A percentile compares a stretch with the other conserved stretches of the same genome.
Evolutionary conservation across 2,329 filamentous ascomycete species (phyloP).

Genomic region (Penicillium capsulatum): DNA sequence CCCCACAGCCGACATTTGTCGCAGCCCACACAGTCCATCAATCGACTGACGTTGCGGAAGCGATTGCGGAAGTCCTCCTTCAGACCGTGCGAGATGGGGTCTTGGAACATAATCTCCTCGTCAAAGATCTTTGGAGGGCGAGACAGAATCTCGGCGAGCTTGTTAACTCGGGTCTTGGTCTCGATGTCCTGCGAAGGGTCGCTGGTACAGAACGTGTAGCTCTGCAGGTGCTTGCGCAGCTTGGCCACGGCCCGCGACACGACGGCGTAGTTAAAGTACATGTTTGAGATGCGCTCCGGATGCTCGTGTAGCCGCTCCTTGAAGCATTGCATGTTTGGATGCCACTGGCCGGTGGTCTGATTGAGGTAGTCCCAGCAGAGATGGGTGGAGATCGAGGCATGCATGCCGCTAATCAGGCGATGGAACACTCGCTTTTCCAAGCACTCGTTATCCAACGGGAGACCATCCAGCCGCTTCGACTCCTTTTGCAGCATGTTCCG

Average conservation of each 20-base stretch:
- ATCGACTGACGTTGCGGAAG: conserved; percentile 90
- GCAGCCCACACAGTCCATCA: conserved; percentile 98
- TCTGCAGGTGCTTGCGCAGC: conserved; percentile 72
- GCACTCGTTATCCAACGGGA: conserved; percentile 85
- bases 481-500: conserved; percentile 55
- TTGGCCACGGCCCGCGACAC: conserved; percentile 88
- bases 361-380: conserved; percentile 95
- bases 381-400: conserved; percentile 94
- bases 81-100: conserved; percentile 60
- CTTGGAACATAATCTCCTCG: conserved; percentile 89
- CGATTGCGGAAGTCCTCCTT: conserved; percentile 98
- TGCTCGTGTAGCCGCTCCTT: conserved; percentile 74
- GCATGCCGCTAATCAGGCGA: conserved; percentile 92
- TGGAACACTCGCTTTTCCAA: conserved; percentile 99
- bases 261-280: conserved; percentile 99
- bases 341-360: conserved; percentile 89
- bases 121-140: conserved; percentile 77
- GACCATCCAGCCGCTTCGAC: conserved; percentile 47
- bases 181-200: conserved; percentile 72
- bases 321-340: conserved; percentile 86
- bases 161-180: conserved; percentile 78
- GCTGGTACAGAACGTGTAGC: conserved; percentile 89
- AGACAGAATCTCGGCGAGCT: conserved; percentile 66
- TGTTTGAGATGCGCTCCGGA: conserved; percentile 89
- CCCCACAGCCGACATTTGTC: conserved; percentile 99